phyloP scores from a whole-genome alignment of 805 yeast genomes.

The Yamadazyma endophytica region DNA sequence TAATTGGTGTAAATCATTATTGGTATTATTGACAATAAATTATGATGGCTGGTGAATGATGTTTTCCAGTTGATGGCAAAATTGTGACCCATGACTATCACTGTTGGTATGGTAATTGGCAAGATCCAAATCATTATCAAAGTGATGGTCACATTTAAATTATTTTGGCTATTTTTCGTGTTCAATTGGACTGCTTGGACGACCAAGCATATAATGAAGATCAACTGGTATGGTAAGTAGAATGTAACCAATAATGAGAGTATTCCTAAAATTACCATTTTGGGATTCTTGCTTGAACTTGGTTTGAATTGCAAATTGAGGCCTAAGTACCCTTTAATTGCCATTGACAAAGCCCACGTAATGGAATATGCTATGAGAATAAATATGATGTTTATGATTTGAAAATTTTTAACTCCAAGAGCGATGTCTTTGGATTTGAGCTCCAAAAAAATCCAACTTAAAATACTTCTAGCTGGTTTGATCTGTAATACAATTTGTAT shows the following conservation, averaged over 20 bases:
- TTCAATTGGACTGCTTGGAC: slow-evolving; percentile 57
- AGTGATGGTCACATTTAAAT: slow-evolving; percentile 60
- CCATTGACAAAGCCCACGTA: slow-evolving; percentile 1
- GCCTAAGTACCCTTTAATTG: neutral
- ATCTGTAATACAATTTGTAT: too few relatives aligned
- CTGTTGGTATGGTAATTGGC: slow-evolving; percentile 73
- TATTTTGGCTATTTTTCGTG: slow-evolving; percentile 30
- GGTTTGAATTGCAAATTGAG: neutral
- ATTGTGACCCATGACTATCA: slow-evolving; percentile 80
- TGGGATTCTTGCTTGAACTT: slow-evolving; percentile 2
- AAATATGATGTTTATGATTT: slow-evolving; percentile 4
- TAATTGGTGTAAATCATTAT: slow-evolving; percentile 35
- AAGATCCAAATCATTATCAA: slow-evolving; percentile 72
- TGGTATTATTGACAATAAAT: slow-evolving; percentile 72
- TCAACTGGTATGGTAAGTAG: slow-evolving; percentile 80
- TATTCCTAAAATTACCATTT: slow-evolving; percentile 3
- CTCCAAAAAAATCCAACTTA: too few relatives aligned
- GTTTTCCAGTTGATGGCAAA: slow-evolving; percentile 74
- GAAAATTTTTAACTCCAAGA: slow-evolving; percentile 6
- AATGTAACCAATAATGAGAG: slow-evolving; percentile 16
- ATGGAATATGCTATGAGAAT: slow-evolving; percentile 3
- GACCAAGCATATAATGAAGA: slow-evolving; percentile 54
- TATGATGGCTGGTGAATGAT: slow-evolving; percentile 85
- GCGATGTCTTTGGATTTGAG: too few relatives aligned
- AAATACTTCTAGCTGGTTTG: too few relatives aligned